Conservation (phyloP, 2,329 filamentous ascomycete genomes). For the Dothideomycetes sp. region DNA sequence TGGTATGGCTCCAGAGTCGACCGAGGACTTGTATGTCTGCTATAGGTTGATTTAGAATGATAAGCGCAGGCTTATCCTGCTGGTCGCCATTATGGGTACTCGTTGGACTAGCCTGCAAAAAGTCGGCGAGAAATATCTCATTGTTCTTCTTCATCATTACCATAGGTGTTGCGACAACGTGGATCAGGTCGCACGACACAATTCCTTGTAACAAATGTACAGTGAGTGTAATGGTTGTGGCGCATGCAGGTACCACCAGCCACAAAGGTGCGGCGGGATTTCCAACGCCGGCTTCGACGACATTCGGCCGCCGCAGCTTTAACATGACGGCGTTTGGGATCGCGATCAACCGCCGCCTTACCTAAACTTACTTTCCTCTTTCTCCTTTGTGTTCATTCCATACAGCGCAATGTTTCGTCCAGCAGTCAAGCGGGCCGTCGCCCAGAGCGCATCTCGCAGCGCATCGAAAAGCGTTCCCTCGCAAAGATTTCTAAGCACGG, state of each 20-base stretch:
- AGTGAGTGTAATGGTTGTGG: background rate
- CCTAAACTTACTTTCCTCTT: slow-evolving; percentile 3
- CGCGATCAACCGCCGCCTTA: background rate
- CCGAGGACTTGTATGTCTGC: slow-evolving; percentile 41
- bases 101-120: slow-evolving; percentile 1
- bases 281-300: background rate
- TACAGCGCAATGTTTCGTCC: slow-evolving; percentile 43
- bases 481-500: slow-evolving; percentile 48
- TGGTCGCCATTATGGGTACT: slow-evolving; percentile 4
- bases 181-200: slow-evolving; percentile 5
- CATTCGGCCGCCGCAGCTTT: background rate
- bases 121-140: slow-evolving; percentile 10
- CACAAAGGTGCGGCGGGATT: too few species aligned
- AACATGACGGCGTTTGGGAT: slow-evolving; percentile 1
- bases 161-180: too few species aligned
- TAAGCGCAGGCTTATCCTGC: slow-evolving; percentile 32
- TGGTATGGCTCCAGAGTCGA: slow-evolving; percentile 44
- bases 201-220: background rate
- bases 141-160: background rate
- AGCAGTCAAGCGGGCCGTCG: slow-evolving; percentile 36
- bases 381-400: background rate
- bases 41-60: slow-evolving; percentile 56
- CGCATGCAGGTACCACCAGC: background rate
- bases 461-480: slow-evolving; percentile 32
- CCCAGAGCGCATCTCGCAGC: slow-evolving; percentile 23